Evolutionary conservation across 2,329 filamentous ascomycete genomes (phyloP).

Genomic region (Fusarium sp.): DNA sequence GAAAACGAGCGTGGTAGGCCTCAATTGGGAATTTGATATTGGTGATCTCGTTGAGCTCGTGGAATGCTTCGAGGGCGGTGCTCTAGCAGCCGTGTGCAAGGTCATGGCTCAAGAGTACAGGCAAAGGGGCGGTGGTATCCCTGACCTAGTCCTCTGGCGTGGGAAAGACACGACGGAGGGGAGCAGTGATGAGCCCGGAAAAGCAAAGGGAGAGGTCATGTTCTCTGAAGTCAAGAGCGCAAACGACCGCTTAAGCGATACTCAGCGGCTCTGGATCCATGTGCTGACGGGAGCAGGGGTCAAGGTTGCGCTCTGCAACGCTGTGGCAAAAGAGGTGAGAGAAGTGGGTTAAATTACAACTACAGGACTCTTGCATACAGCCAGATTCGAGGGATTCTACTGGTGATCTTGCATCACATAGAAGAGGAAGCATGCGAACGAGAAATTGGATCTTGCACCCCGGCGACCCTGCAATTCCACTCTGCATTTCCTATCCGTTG

Average conservation of each 20-base stretch:
- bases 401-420: conserved; percentile 33
- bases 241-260: conserved; percentile 96
- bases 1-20: conserved; percentile 88
- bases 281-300: conserved; percentile 89
- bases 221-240: conserved; percentile 86
- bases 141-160: conserved; percentile 93
- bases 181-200: conserved; percentile 47
- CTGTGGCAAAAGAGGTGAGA: conserved; percentile 68
- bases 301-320: conserved; percentile 84
- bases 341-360: conserved; percentile 55
- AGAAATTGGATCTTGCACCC: conserved; percentile 24
- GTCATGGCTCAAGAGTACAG: conserved; percentile 97
- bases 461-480: conserved; percentile 26
- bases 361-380: conserved; percentile 24
- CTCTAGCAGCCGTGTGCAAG: conserved; percentile 88
- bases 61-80: conserved; percentile 83
- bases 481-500: conserved; percentile 11
- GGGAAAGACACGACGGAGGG: conserved; percentile 49
- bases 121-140: conserved; percentile 87
- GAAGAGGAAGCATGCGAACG: conserved; percentile 19
- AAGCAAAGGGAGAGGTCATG: conserved; percentile 74
- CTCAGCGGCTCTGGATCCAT: conserved; percentile 97
- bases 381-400: conserved; percentile 13
- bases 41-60: conserved; percentile 86
- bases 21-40: conserved; percentile 91